phyloP scores from a whole-genome alignment of 768 basidiomycete genomes.

The Cantharellus anzutake region DNA sequence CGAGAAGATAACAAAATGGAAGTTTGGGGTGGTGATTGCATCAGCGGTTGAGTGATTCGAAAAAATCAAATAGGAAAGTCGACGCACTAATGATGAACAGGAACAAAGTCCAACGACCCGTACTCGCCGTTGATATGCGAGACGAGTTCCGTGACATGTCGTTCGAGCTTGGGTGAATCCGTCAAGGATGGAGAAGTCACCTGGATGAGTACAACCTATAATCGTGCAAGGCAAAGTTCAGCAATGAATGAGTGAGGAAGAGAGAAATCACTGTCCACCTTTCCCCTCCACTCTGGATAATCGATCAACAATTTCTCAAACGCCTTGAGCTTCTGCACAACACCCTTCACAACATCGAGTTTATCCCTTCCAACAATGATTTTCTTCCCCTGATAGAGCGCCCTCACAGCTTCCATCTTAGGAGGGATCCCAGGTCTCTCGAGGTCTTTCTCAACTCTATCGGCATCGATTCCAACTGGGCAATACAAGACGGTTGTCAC shows the following conservation, averaged over 20 bases:
- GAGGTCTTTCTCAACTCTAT: constrained; percentile 67
- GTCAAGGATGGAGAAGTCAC: constrained; percentile 87
- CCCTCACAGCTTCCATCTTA: constrained; percentile 69
- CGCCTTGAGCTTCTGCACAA: constrained; percentile 90
- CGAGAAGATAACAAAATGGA: neutral
- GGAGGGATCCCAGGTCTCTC: constrained; percentile 67
- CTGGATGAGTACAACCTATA: constrained; percentile 34
- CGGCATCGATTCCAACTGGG: constrained; percentile 90
- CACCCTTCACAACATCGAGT: constrained; percentile 95
- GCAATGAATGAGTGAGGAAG: constrained; percentile 13
- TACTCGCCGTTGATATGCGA: constrained; percentile 92
- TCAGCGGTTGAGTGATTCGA: neutral
- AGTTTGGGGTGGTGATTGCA: neutral
- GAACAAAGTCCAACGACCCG: constrained; percentile 85
- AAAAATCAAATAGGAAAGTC: constrained; percentile 2
- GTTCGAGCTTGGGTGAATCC: constrained; percentile 84
- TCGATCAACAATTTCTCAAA: constrained; percentile 87
- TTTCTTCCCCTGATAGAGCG: constrained; percentile 89
- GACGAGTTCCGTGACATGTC: constrained; percentile 83
- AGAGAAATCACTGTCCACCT: constrained; percentile 40
- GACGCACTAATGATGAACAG: constrained; percentile 95
- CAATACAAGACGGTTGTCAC: constrained; percentile 71
- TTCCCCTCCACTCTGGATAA: constrained; percentile 91
- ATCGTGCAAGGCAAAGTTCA: neutral
- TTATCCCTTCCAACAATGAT: constrained; percentile 97